These are phyloP conservation scores for Trypanosoma vivax DNA, from an alignment of 208 protist genomes.

Conservation along the genomic window DNA sequence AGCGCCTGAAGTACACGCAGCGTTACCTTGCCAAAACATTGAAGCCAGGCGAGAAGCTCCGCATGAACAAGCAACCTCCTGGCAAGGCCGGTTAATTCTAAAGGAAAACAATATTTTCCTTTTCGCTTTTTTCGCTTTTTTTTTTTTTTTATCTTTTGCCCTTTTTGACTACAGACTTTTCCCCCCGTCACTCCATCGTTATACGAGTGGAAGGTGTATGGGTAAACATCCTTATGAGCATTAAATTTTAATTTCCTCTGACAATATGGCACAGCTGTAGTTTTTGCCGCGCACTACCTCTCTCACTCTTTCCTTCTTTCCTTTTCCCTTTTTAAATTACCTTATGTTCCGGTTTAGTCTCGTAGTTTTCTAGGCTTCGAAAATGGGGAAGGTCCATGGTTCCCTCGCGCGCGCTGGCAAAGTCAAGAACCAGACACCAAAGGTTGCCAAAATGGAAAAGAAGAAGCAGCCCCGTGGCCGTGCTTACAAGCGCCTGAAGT, in stretches of 20 bases:
- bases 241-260: slow-evolving; percentile 2
- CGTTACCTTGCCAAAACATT: slow-evolving; percentile 93
- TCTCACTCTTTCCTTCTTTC: background rate
- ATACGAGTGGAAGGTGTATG: too few species aligned
- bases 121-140: slow-evolving; percentile 7
- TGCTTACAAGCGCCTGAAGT: slow-evolving; percentile 96
- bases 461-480: slow-evolving; percentile 92
- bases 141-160: background rate
- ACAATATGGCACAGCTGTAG: too few species aligned
- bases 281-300: background rate
- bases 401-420: slow-evolving; percentile 97
- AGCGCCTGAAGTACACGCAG: slow-evolving; percentile 96
- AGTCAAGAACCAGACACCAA: slow-evolving; percentile 97
- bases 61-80: slow-evolving; percentile 90
- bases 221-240: background rate
- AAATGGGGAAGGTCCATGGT: slow-evolving; percentile 34
- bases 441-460: slow-evolving; percentile 94
- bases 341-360: background rate
- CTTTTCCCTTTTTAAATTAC: slow-evolving; percentile 3
- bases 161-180: background rate
- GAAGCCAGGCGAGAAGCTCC: slow-evolving; percentile 90
- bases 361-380: background rate
- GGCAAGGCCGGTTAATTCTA: slow-evolving; percentile 81
- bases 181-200: too few species aligned
- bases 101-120: background rate